Conservation (phyloP, 1,139 yeast species). For the Geotrichum klebahnii region DNA sequence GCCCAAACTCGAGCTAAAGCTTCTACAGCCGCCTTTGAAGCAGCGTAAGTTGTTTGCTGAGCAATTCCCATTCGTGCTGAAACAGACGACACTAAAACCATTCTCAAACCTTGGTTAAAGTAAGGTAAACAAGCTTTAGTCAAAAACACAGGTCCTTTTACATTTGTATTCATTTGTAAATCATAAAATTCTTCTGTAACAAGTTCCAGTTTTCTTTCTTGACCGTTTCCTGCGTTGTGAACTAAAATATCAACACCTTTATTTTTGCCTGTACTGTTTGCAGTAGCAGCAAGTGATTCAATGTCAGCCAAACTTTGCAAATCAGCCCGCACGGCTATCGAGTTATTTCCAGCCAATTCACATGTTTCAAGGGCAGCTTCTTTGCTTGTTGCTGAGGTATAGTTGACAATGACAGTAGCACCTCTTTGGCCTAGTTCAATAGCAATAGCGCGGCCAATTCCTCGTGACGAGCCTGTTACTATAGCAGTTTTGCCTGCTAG, state of each 20-base stretch:
- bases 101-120: conserved; percentile 29
- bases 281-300: conserved; percentile 20
- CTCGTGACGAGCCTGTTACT: conserved; percentile 33
- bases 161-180: conserved; percentile 25
- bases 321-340: conserved; percentile 29
- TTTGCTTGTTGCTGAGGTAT: conserved; percentile 24
- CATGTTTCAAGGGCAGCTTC: conserved; percentile 25
- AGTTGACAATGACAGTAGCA: conserved; percentile 35
- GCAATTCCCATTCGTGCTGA: conserved; percentile 44
- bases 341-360: conserved; percentile 33
- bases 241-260: conserved; percentile 25
- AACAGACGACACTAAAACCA: conserved; percentile 60
- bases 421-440: conserved; percentile 33
- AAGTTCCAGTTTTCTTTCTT: conserved; percentile 16
- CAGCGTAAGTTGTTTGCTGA: conserved; percentile 64
- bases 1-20: conserved; percentile 56
- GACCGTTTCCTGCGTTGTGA: conserved; percentile 27
- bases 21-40: conserved; percentile 62
- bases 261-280: conserved; percentile 21
- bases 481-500: conserved; percentile 22
- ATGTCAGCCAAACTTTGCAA: conserved; percentile 16
- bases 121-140: conserved; percentile 27
- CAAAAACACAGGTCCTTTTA: conserved; percentile 29
- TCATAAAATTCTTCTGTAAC: conserved; percentile 25
- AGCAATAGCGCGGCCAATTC: conserved; percentile 36